Evolutionary conservation across 495 filamentous ascomycete species (phyloP), one percentile per base, ranked within the genome.

Genomic region (Platismatia glauca): DNA sequence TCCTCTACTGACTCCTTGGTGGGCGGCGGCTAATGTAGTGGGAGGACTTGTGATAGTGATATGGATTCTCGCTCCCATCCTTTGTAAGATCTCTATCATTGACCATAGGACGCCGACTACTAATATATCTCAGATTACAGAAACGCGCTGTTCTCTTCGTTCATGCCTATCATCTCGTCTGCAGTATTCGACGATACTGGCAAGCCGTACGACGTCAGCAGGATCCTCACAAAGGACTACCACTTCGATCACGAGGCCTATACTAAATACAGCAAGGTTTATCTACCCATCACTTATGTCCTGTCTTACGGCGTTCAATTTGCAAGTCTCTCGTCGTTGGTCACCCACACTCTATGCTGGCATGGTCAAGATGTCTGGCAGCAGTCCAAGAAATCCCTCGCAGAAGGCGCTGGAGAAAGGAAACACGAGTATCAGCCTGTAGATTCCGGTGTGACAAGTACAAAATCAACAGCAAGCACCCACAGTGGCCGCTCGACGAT

Each of bases 1-100:
- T 35, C 91, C 91, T 0, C 78, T 96, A 0, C 75, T 96, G 29
- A 90, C 89, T 1, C 91, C 91, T 0, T 95, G 92, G 69, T 96
- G 91, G 91, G 91, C 92, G 8, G 89, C 90, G 2, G 78, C 90
- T 66, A 96, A 96, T 71, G 90, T 95, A 29, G 85, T 96, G 57
- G 86, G 86, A 31, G 91, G 91, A 2, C 81, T 95, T 64, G 85
- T 90, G 4, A 73, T 92, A 27, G 89, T 96, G 50, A 95, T 93
- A 86, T 96, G 90, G 90, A 77, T 95, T 41, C 76, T 92, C 37
- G 90, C 89, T 16, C 91, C 91, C 11, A 80, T 93, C 34, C 75
- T 89, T 70, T 92, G 80, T 78, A 72, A 31, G 3, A 58, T 56
- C 5, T 68, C 70, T 38, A 34, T 73, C 7, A 66, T 66, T 0